Percentiles rank a stretch among this genome's conserved stretches.
Evolutionary conservation across 78 protist genomes (phyloP).

Genomic region (Dictyostelium intermedium): DNA sequence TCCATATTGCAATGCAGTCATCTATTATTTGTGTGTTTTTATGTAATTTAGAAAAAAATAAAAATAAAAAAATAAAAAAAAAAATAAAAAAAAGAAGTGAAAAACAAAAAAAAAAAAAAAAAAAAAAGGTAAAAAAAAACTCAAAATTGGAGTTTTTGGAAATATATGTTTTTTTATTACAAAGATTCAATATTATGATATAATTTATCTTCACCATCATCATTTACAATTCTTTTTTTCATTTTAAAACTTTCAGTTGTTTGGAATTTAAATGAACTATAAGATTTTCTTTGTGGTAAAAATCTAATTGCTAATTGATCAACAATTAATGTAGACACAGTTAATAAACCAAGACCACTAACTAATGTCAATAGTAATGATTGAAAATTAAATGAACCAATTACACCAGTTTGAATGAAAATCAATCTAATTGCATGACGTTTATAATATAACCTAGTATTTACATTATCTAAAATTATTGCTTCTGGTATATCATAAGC

Average conservation of each 20-base stretch:
- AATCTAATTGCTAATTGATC: slow-evolving; percentile 45
- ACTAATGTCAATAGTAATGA: slow-evolving; percentile 32
- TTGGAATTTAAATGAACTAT: slow-evolving; percentile 26
- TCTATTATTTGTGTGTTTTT: no score
- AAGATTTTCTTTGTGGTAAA: slow-evolving; percentile 34
- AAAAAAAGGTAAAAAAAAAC: no score
- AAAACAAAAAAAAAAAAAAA: no score
- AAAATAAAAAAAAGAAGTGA: no score
- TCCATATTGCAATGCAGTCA: not conserved
- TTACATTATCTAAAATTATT: not conserved
- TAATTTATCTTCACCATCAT: slow-evolving; percentile 9
- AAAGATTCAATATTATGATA: not conserved
- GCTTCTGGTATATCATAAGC: slow-evolving; percentile 16
- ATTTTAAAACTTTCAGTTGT: not conserved
- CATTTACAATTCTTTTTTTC: not conserved
- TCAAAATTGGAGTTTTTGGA: no score
- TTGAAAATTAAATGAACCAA: slow-evolving; percentile 70
- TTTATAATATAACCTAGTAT: slow-evolving; percentile 5
- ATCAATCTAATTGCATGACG: slow-evolving; percentile 62
- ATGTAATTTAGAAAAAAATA: no score
- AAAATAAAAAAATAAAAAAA: no score
- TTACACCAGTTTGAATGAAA: slow-evolving; percentile 74
- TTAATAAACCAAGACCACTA: slow-evolving; percentile 34
- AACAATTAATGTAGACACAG: slow-evolving; percentile 18
- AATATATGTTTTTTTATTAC: not conserved